Evolutionary conservation across 108 stramenopile genomes (phyloP), one percentile per base, ranked within the genome.

Genomic region (Poteriospumella lacustris): DNA sequence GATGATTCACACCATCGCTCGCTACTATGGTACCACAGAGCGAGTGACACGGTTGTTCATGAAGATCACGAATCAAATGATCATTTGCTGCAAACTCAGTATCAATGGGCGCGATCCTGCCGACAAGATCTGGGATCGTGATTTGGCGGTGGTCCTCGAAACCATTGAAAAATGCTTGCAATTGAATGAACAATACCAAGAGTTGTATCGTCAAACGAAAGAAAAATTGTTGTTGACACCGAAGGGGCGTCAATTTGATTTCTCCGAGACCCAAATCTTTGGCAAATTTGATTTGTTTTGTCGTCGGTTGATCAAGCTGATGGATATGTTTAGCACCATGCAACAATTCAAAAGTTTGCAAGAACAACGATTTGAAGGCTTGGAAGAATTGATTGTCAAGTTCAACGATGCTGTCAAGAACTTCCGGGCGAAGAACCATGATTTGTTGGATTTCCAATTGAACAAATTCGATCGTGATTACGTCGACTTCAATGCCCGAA

Each of bases 391-490:
- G 33, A 39, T 81, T 36, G 81, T 41, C 2, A 76, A 69, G 0
- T 89, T 86, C 60, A 83, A 82, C n/a, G 62, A 76, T 26, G 78
- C 84, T 36, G 78, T 87, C 0, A 36, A 44, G 33, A 60, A 84
- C 1, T 84, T 89, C 47, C 79, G 82, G 31, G 42, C 59, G 29
- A 84, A 85, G 70, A 58, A 79, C 41, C 87, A 89, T 80, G 85
- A 88, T 77, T 58, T 89, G 33, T 81, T 89, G 1, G 86, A 88
- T 68, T 88, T 83, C 80, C 79, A 83, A 76, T 77, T 59, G 67
- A 86, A 88, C 78, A 82, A 79, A 28, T 88, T 88, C 58, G 88
- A 89, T 52, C 76, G 87, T 68, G 88, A 88, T 82, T 88, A 84
- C 76, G 86, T 88, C 5, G 86, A 88, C 59, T 89, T 89, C 81